Conservation (phyloP, 495 filamentous ascomycete species). For the Hyaloscypha bicolor region DNA sequence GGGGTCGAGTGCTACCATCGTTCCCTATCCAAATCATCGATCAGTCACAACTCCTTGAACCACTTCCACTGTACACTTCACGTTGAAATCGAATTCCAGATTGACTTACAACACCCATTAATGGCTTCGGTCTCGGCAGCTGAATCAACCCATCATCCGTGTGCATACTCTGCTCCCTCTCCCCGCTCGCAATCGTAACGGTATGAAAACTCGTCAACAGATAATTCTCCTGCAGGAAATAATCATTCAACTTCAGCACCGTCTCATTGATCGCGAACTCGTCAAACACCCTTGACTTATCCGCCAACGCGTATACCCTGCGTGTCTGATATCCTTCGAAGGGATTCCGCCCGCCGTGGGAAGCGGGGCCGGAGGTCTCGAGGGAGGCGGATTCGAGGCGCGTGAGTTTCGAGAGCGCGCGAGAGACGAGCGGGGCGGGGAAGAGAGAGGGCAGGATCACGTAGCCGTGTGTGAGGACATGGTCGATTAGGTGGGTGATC, state of each 20-base stretch:
- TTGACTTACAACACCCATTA: conserved; percentile 31
- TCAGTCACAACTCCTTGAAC: background rate
- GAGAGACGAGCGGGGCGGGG: conserved; percentile 25
- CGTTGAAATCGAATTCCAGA: background rate
- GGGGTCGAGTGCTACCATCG: conserved; percentile 37
- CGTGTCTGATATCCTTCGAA: conserved; percentile 39
- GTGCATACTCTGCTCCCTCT: conserved; percentile 35
- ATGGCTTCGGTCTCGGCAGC: conserved; percentile 29
- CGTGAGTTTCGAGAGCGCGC: conserved; percentile 30
- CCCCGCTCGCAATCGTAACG: conserved; percentile 35
- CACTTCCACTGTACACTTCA: background rate
- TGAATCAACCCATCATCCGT: conserved; percentile 38
- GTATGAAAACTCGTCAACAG: conserved; percentile 35
- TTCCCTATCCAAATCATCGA: conserved; percentile 20
- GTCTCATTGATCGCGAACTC: conserved; percentile 34
- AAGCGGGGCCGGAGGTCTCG: conserved; percentile 24
- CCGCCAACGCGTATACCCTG: conserved; percentile 35
- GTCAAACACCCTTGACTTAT: conserved; percentile 37
- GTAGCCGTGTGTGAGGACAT: conserved; percentile 37
- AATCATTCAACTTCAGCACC: conserved; percentile 38
- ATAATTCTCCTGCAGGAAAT: conserved; percentile 35
- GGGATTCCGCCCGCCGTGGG: conserved; percentile 33
- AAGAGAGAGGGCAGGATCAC: conserved; percentile 36
- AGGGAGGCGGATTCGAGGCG: conserved; percentile 14
- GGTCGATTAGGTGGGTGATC: conserved; percentile 27